A percentile compares a stretch with the other conserved stretches of the same genome.
Conservation (phyloP, 257 asterid genomes). For the Euphrasia confusa region DNA sequence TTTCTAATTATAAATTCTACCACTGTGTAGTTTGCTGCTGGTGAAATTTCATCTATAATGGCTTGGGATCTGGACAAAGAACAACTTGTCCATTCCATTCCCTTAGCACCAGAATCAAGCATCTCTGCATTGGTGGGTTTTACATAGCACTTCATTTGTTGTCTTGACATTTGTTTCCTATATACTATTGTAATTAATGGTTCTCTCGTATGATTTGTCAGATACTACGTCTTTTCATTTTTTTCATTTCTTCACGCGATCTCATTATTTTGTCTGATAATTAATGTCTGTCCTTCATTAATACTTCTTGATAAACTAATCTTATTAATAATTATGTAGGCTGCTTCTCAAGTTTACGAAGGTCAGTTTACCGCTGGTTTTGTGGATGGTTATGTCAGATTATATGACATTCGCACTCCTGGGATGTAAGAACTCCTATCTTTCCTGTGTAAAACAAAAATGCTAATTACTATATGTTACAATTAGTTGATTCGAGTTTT, state of each 20-base stretch:
- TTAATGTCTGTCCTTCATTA: background rate
- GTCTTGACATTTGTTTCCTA: constrained; percentile 1
- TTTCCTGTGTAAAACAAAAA: background rate
- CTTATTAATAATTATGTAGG: constrained; percentile 29
- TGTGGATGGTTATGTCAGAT: constrained; percentile 62
- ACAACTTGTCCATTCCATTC: constrained; percentile 72
- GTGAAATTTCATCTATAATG: constrained; percentile 83
- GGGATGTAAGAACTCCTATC: constrained; percentile 48
- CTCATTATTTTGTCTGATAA: background rate
- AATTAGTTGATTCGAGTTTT: background rate
- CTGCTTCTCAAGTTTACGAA: constrained; percentile 67
- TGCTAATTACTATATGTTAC: no score
- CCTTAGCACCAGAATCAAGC: constrained; percentile 72
- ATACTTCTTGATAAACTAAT: background rate
- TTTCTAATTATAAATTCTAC: constrained; percentile 14
- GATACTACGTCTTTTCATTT: background rate
- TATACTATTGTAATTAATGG: constrained; percentile 7
- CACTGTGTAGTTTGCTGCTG: constrained; percentile 63
- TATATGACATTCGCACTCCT: constrained; percentile 66
- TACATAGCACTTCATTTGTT: background rate
- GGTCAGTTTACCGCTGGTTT: constrained; percentile 71
- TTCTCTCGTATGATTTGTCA: background rate
- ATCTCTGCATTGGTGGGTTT: constrained; percentile 86
- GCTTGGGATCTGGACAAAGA: constrained; percentile 99
- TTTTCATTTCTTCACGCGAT: background rate